Base-by-base conservation (phyloP, 2,329 filamentous ascomycete species). In the Didymella exigua region DNA sequence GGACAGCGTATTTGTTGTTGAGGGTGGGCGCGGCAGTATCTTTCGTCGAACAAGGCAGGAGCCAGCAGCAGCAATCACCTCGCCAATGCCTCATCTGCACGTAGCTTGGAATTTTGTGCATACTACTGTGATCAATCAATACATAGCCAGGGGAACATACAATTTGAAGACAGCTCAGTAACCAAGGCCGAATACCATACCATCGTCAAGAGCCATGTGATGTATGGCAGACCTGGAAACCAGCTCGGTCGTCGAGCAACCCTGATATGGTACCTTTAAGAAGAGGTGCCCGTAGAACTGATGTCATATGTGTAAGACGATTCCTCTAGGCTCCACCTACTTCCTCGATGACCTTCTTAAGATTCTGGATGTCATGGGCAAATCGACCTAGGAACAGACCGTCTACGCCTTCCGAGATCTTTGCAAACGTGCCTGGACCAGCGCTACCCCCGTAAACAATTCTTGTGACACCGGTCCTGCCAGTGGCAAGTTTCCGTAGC, bases 361-460 rank as follows among this genome's bases (percentile, higher is more conserved):
- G 86, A 47, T 87, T 87, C 30, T 83, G 82, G 8, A 89, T 82
- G 68, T 93, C 86, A 76, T 96, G 91, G 11, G 86, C 91, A 72
- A 95, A 96, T 24, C 91, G 78, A 0, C 91, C 91, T 52, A 96
- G 72, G 67, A 95, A 95, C 74, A 95, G 78, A 0, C 90, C 91
- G 75, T 96, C 91, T 11, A 93, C 85, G 0, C 85, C 87, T 21
- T 84, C 81, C 50, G 83, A 85, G 58, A 95, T 77, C 62, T 81
- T 82, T 62, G 79, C 80, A 76, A 89, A 96, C 41, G 92, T 80
- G 0, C 91, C 91, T 1, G 90, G 89, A 0, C 90, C 90, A 10
- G 91, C 91, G 71, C 89, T 92, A 1, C 91, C 91, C 0, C 91
- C 91, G 71, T 96, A 96, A 16, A 96, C 72, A 37, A 95, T 86